Evolutionary conservation across 768 basidiomycete genomes (phyloP).

Genomic region (Pleurotus platypus): DNA sequence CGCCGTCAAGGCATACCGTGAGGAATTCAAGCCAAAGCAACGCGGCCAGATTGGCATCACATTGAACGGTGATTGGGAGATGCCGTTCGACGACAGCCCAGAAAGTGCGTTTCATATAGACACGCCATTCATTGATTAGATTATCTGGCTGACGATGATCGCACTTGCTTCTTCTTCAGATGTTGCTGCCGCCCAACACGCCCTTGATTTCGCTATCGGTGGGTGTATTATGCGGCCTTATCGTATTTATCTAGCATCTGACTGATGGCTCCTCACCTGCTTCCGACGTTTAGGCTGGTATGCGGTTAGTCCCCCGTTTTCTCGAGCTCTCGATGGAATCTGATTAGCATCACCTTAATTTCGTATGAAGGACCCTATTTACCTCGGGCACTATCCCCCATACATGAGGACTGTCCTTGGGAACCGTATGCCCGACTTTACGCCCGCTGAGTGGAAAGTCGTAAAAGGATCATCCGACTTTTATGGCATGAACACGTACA

Average conservation of each 20-base stretch:
- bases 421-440: constrained; percentile 56
- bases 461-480: constrained; percentile 68
- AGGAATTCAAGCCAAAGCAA: constrained; percentile 59
- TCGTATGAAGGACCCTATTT: constrained; percentile 50
- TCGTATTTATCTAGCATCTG: constrained; percentile 20
- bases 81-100: constrained; percentile 66
- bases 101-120: constrained; percentile 47
- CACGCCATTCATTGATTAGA: background rate
- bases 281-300: constrained; percentile 51
- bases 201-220: constrained; percentile 72
- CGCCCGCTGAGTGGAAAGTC: constrained; percentile 49
- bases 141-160: background rate
- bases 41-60: constrained; percentile 77
- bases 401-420: constrained; percentile 55
- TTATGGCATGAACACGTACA: constrained; percentile 73
- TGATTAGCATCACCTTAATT: background rate
- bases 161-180: constrained; percentile 33
- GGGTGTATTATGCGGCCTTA: constrained; percentile 21
- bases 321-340: constrained; percentile 4
- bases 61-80: constrained; percentile 71
- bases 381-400: constrained; percentile 66
- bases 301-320: constrained; percentile 37
- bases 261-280: constrained; percentile 27
- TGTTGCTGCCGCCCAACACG: constrained; percentile 65
- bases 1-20: constrained; percentile 63